These are phyloP conservation scores for Cornus suecica DNA, from an alignment of 148 eudicot species.

Conservation along the genomic window DNA sequence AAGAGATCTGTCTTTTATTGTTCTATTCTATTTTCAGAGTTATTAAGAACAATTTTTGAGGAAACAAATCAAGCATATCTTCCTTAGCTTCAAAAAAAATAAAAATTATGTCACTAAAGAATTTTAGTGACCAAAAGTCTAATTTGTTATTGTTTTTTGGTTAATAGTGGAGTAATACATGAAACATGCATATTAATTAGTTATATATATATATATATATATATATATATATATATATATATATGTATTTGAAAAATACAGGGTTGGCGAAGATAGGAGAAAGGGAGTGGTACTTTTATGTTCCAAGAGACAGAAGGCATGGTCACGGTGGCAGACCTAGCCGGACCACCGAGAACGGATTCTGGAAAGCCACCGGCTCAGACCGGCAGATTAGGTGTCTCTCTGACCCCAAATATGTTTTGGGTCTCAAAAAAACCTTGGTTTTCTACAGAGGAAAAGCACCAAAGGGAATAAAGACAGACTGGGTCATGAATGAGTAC, in stretches of 20 bases:
- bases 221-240: background rate
- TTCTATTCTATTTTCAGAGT: no score
- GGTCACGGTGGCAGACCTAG: conserved; percentile 4
- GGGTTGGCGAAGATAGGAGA: conserved; percentile 9
- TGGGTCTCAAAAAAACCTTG: conserved; percentile 2
- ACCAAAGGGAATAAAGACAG: background rate
- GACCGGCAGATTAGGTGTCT: background rate
- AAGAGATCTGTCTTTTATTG: no score
- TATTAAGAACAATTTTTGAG: no score
- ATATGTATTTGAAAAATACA: background rate
- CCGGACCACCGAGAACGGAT: background rate
- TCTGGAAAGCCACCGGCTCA: conserved; percentile 5
- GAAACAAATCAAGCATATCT: no score
- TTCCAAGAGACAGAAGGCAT: conserved; percentile 5
- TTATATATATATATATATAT: no score
- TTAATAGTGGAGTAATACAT: no score
- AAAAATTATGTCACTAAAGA: no score
- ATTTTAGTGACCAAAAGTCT: no score
- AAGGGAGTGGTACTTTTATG: conserved; percentile 10
- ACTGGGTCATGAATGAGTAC: conserved; percentile 8
- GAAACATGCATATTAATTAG: no score
- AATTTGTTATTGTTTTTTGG: no score
- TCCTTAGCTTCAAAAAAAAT: no score
- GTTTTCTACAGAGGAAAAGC: conserved; percentile 4
- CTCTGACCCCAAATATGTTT: background rate